A percentile compares a stretch with the other conserved stretches of the same genome.
Conservation (phyloP, 1,139 yeast genomes). For the Lodderomyces oxycetoniae region DNA sequence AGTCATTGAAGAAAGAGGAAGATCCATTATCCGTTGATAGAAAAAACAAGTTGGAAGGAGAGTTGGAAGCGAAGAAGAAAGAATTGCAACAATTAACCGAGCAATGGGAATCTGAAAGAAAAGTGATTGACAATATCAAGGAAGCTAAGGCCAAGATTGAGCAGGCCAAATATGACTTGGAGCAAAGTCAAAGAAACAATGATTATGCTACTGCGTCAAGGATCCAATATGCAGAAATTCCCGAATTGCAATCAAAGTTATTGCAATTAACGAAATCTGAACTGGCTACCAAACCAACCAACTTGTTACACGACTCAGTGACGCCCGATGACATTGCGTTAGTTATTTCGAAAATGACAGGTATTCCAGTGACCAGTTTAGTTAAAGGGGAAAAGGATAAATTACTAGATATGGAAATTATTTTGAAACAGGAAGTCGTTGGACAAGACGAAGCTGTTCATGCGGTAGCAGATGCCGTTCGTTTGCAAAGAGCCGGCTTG, state of each 20-base stretch:
- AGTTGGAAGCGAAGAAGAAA: constrained; percentile 54
- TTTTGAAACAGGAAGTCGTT: constrained; percentile 71
- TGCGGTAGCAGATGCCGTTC: constrained; percentile 89
- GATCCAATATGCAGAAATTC: constrained; percentile 81
- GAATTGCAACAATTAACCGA: constrained; percentile 68
- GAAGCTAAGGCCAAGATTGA: constrained; percentile 78
- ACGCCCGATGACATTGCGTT: constrained; percentile 90
- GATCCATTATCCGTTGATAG: constrained; percentile 81
- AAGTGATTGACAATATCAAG: constrained; percentile 70
- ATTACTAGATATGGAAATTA: constrained; percentile 78
- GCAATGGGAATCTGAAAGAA: constrained; percentile 82
- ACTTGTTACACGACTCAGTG: constrained; percentile 81
- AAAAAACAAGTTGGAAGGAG: constrained; percentile 57
- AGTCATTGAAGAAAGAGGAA: constrained; percentile 86
- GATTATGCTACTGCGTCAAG: constrained; percentile 87
- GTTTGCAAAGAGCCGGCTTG: constrained; percentile 92
- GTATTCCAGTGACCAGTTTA: constrained; percentile 88
- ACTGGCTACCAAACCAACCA: constrained; percentile 16
- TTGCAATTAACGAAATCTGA: constrained; percentile 35
- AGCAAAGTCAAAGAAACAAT: constrained; percentile 76
- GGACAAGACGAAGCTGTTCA: constrained; percentile 95
- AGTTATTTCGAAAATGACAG: constrained; percentile 91
- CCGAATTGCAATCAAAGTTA: constrained; percentile 64
- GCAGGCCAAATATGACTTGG: constrained; percentile 76
- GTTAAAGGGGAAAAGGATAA: constrained; percentile 94